phyloP scores from a whole-genome alignment of 257 asterid genomes.

The Vinca minor region DNA sequence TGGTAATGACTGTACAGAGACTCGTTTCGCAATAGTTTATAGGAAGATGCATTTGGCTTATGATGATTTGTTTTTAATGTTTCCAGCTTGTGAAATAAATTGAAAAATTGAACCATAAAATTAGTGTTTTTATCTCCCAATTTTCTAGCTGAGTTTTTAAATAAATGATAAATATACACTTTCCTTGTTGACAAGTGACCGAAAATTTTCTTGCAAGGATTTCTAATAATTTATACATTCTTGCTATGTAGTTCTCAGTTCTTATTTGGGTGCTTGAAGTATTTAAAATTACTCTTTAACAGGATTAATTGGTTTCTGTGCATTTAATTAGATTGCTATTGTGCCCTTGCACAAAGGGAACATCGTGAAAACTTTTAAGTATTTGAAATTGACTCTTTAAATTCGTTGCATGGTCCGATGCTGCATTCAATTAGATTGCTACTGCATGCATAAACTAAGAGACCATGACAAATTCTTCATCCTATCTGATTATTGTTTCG shows the following conservation, averaged over 20 bases:
- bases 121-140: not conserved
- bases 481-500: not conserved
- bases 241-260: not conserved
- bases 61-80: not conserved
- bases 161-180: not conserved
- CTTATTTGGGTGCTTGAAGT: not conserved
- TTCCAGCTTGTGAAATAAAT: constrained; percentile 1
- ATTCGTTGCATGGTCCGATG: not conserved
- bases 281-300: not conserved
- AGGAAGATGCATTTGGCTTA: not conserved
- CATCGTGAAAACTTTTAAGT: not conserved
- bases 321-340: not conserved
- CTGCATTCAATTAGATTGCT: not conserved
- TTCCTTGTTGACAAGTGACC: not conserved
- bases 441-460: not conserved
- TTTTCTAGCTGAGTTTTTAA: not conserved
- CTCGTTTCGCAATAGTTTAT: not conserved
- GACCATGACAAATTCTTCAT: not conserved
- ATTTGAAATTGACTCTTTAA: not conserved
- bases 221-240: not conserved
- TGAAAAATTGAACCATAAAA: not conserved
- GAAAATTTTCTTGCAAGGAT: not conserved
- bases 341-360: not conserved
- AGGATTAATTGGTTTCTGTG: not conserved
- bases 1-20: constrained; percentile 34